A percentile compares a stretch with the other conserved stretches of the same genome.
These are phyloP conservation scores for Cyanophora paradoxa DNA, from an alignment of 78 protist genomes.

Conservation along the genomic window DNA sequence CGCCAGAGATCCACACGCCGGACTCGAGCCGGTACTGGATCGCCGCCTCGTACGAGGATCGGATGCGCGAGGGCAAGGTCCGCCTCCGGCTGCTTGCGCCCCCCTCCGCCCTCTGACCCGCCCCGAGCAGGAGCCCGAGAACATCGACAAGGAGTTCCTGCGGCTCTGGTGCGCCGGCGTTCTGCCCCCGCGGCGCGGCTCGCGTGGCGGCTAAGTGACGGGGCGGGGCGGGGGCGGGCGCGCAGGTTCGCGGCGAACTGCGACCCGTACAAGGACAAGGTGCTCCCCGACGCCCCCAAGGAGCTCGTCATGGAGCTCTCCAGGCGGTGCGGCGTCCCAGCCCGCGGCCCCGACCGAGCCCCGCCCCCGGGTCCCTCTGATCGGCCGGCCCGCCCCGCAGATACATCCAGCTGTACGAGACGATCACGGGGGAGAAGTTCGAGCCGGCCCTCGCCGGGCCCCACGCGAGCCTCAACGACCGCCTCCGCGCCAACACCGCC, in stretches of 20 bases:
- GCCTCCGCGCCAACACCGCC: no score
- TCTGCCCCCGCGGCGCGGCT: no score
- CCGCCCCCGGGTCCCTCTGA: not conserved
- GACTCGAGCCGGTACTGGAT: constrained; percentile 29
- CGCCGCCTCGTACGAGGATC: constrained; percentile 10
- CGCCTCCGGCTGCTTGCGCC: no score
- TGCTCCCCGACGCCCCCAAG: constrained; percentile 2
- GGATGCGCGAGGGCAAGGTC: not conserved
- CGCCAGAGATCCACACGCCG: constrained; percentile 33
- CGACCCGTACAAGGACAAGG: constrained; percentile 26
- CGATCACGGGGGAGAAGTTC: constrained; percentile 20
- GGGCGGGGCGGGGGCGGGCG: no score
- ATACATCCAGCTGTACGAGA: constrained; percentile 18
- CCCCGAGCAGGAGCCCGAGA: constrained; percentile 16
- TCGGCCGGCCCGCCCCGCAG: not conserved
- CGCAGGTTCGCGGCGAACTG: not conserved
- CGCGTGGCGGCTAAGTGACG: no score
- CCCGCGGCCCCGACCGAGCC: no score
- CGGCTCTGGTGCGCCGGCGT: no score
- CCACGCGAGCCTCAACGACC: no score
- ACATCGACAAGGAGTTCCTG: constrained; percentile 28
- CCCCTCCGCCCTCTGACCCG: no score
- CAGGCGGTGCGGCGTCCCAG: no score
- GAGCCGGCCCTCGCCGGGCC: no score
- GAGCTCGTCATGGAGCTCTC: not conserved